Percentiles rank a stretch among this genome's conserved stretches.
Evolutionary conservation across 768 basidiomycete species (phyloP).

Genomic region (Pleurotus djamor): DNA sequence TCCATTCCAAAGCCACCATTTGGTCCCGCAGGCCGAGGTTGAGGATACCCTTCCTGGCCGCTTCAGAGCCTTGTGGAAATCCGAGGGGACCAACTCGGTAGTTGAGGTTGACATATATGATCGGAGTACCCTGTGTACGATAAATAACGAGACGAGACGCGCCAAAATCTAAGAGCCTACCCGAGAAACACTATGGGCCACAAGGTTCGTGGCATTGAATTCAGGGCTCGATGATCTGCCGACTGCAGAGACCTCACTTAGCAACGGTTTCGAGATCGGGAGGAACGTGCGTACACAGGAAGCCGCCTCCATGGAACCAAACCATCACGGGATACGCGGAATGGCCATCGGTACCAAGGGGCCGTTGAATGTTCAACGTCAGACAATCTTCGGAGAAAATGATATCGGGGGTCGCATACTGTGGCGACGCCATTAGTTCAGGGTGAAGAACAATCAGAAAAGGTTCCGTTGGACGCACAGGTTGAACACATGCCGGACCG

Average conservation of each 20-base stretch:
- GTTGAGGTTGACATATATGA: constrained; percentile 46
- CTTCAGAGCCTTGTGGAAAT: constrained; percentile 38
- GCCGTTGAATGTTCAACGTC: constrained; percentile 40
- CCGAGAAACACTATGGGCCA: constrained; percentile 19
- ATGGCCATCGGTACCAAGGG: constrained; percentile 17
- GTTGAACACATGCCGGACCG: no score
- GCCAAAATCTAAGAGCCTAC: constrained; percentile 10
- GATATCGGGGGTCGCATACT: not conserved
- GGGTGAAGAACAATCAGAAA: no score
- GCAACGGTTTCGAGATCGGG: not conserved
- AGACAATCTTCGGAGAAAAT: constrained; percentile 42
- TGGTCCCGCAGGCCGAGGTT: constrained; percentile 42
- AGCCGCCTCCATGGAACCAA: constrained; percentile 11
- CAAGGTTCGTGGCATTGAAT: constrained; percentile 28
- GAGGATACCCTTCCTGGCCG: constrained; percentile 24
- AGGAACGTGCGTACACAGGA: constrained; percentile 3
- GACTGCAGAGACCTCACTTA: not conserved
- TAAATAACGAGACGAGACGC: not conserved
- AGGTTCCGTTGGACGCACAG: no score
- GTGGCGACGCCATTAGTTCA: no score
- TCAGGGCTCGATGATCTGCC: constrained; percentile 9
- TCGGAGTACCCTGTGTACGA: constrained; percentile 26
- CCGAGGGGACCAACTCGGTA: constrained; percentile 50
- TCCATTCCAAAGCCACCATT: constrained; percentile 39
- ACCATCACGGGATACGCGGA: constrained; percentile 7